These are phyloP conservation scores for Dactylella cylindrospora DNA, from an alignment of 2,329 filamentous ascomycete genomes.

Conservation along the genomic window DNA sequence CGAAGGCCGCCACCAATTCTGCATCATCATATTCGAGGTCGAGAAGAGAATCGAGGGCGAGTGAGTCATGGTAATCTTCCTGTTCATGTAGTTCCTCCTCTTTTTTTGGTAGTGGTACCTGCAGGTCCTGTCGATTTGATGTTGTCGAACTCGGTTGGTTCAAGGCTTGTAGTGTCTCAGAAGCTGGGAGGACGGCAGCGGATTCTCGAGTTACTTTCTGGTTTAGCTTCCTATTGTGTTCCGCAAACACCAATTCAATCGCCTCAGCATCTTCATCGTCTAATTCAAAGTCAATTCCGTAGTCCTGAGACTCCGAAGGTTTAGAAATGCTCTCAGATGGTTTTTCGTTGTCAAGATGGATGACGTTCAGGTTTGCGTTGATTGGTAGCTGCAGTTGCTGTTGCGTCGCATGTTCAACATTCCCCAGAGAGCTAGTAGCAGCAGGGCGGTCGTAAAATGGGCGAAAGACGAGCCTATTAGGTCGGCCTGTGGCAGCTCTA, in stretches of 20 bases:
- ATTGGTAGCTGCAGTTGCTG: conserved; percentile 1
- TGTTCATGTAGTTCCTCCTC: conserved; percentile 20
- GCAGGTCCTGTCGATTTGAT: not conserved
- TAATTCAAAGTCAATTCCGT: conserved; percentile 40
- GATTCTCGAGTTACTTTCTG: conserved; percentile 1
- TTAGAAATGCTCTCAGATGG: no score
- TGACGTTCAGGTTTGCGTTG: no score
- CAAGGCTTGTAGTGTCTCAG: no score
- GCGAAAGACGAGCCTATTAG: conserved; percentile 29
- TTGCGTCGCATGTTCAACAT: no score
- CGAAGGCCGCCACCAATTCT: conserved; percentile 31
- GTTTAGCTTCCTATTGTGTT: conserved; percentile 24
- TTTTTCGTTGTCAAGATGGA: no score
- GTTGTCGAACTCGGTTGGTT: not conserved
- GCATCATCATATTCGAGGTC: conserved; percentile 41
- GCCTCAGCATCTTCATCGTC: conserved; percentile 36
- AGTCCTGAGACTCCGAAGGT: conserved; percentile 22
- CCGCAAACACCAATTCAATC: conserved; percentile 33
- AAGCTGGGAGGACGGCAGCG: not conserved
- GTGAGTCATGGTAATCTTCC: conserved; percentile 39
- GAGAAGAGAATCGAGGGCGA: conserved; percentile 34
- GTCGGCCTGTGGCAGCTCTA: conserved; percentile 11
- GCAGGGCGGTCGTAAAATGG: no score
- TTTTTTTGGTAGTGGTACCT: conserved; percentile 4
- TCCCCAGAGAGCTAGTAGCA: no score